These are phyloP conservation scores for Agrocybe praecox DNA, from an alignment of 768 basidiomycete species.

Conservation along the genomic window DNA sequence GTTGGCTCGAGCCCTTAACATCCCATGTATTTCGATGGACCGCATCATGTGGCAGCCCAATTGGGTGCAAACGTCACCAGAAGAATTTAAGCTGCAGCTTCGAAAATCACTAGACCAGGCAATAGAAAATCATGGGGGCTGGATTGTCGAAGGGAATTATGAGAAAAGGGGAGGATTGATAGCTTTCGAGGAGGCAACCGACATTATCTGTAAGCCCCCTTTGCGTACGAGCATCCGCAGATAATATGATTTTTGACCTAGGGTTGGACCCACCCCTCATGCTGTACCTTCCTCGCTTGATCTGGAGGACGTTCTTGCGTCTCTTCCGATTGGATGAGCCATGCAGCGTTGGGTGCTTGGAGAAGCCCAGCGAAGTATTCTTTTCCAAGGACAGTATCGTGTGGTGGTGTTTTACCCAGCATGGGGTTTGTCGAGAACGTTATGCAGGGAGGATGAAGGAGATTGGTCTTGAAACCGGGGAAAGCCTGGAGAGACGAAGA, in stretches of 20 bases:
- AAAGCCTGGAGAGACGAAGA: constrained; percentile 26
- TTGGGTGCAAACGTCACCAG: constrained; percentile 37
- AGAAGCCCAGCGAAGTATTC: constrained; percentile 41
- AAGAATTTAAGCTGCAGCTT: constrained; percentile 33
- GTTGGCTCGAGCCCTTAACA: constrained; percentile 43
- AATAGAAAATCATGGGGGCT: constrained; percentile 33
- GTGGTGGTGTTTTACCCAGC: constrained; percentile 51
- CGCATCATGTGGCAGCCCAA: constrained; percentile 49
- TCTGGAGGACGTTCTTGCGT: constrained; percentile 54
- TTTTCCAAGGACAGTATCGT: constrained; percentile 53
- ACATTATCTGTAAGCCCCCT: constrained; percentile 51
- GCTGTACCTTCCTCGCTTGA: constrained; percentile 62
- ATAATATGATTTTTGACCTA: constrained; percentile 22
- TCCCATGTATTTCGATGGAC: constrained; percentile 53
- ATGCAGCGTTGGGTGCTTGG: constrained; percentile 54
- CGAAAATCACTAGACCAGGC: constrained; percentile 24
- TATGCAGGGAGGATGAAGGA: constrained; percentile 27
- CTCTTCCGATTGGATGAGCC: constrained; percentile 32
- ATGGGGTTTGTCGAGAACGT: constrained; percentile 30
- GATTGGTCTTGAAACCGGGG: constrained; percentile 34
- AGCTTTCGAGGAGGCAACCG: constrained; percentile 42
- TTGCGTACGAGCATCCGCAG: background rate
- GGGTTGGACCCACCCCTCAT: constrained; percentile 71
- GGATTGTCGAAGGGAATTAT: constrained; percentile 60
- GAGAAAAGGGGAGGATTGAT: constrained; percentile 26